phyloP scores from a whole-genome alignment of 139 green algal genomes.

The Coccomyxa sp. region DNA sequence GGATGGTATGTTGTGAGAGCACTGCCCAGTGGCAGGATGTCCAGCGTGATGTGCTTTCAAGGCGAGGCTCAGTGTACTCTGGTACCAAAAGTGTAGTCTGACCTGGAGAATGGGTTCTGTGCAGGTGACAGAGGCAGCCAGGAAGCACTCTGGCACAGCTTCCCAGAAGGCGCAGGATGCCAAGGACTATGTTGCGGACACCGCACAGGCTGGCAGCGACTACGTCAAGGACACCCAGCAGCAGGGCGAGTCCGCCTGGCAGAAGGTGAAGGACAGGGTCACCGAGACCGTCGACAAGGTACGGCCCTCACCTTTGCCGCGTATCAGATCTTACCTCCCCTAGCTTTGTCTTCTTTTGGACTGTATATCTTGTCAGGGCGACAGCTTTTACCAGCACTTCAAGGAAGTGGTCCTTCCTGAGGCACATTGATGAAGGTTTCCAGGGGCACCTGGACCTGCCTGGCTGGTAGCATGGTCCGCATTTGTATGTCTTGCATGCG shows the following conservation, averaged over 20 bases:
- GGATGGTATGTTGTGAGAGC: background rate
- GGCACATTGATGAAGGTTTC: background rate
- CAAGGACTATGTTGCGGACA: background rate
- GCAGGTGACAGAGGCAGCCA: background rate
- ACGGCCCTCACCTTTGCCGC: background rate
- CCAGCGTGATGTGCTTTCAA: background rate
- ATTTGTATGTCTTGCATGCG: too few relatives aligned
- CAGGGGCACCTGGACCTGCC: background rate
- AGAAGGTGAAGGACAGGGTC: background rate
- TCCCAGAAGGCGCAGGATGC: background rate
- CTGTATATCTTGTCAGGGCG: background rate
- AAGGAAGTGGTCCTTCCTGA: background rate
- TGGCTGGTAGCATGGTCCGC: background rate
- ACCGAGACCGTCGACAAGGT: background rate
- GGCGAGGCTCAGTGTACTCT: background rate
- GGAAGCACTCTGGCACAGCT: constrained; percentile 5
- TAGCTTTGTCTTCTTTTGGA: background rate
- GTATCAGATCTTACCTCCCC: background rate
- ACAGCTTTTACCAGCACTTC: background rate
- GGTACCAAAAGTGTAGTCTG: too few relatives aligned
- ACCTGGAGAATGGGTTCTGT: background rate
- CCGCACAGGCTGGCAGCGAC: background rate
- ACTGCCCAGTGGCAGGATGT: too few relatives aligned
- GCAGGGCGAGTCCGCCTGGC: constrained; percentile 1
- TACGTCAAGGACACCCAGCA: background rate